Evolutionary conservation across 805 yeast species (phyloP), one percentile per base, ranked within the genome.

Genomic region (Saturnispora kantuleensis): DNA sequence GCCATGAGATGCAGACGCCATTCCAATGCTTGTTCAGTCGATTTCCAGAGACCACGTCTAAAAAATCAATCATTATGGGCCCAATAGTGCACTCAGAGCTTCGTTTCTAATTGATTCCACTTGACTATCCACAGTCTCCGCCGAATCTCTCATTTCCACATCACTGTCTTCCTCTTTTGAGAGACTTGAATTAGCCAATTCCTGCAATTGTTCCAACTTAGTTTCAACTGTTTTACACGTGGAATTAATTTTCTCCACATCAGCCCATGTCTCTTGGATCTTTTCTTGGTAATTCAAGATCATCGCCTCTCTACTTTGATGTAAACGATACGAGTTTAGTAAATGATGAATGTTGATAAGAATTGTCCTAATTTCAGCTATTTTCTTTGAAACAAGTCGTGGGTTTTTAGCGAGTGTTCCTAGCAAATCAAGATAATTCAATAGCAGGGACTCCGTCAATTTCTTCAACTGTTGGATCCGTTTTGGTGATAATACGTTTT

Each of bases 341-440:
- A 93, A 66, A 60, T 93, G 97, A 59, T 93, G 97, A 51, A 93
- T 79, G 57, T 93, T 93, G 57, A 90, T 82, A 42, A 93, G 66
- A 10, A 90, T 78, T 11, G 82, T 72, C 50, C 94, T 76, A 33
- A 93, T 76, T 51, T 86, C 78, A 51, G 88, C 95, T 26, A 88
- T 76, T 54, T 86, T 84, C 5, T 64, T 60, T 39, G 63, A 64
- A 44, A 71, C 73, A 42, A 74, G 67, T 17, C 74, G 72, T 1
- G 98, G 97, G 47, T 84, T 77, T 10, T 79, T 72, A 4, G 84
- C 70, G 62, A 89, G 70, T 7, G 85, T 68, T 3, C 96, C 95
- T 10, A 86, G 73, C 18, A 93, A 71, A 52, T 88, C 96, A 6
- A 93, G 64, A 54, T 84, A 90, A 57, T 85, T 86, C 52, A 88